These are phyloP conservation scores for Parmelia sp. DNA, from an alignment of 495 filamentous ascomycete genomes.

Conservation along the genomic window DNA sequence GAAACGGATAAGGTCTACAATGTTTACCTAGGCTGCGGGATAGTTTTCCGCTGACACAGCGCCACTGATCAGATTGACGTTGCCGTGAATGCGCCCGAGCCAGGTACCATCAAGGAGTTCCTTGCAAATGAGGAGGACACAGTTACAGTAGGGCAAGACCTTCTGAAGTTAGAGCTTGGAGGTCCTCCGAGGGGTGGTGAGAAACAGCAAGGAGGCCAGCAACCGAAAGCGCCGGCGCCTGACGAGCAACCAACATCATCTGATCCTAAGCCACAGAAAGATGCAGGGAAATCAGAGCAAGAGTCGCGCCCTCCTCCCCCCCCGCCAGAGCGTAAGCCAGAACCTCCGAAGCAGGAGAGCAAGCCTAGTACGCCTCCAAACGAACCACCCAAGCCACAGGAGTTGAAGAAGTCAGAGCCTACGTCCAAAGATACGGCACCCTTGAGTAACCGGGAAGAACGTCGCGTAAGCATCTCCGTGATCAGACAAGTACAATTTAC, in stretches of 20 bases:
- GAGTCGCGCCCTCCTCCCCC: slow-evolving; percentile 32
- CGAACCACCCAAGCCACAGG: slow-evolving; percentile 28
- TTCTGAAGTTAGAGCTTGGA: slow-evolving; percentile 77
- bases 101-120: slow-evolving; percentile 87
- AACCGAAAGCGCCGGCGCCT: slow-evolving; percentile 56
- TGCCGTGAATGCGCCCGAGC: slow-evolving; percentile 86
- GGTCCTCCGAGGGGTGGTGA: slow-evolving; percentile 49
- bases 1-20: slow-evolving; percentile 94
- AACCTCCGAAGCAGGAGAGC: slow-evolving; percentile 38
- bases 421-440: slow-evolving; percentile 35
- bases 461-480: slow-evolving; percentile 57
- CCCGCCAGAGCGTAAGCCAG: slow-evolving; percentile 37
- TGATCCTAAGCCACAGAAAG: slow-evolving; percentile 51
- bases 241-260: slow-evolving; percentile 50
- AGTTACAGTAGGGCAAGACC: slow-evolving; percentile 86
- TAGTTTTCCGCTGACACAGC: neutral
- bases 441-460: slow-evolving; percentile 78
- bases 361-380: slow-evolving; percentile 39
- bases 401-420: slow-evolving; percentile 30
- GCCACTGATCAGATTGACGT: slow-evolving; percentile 72
- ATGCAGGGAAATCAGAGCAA: slow-evolving; percentile 40
- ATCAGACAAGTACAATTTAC: neutral
- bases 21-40: neutral
- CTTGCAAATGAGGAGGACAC: slow-evolving; percentile 93
- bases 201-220: slow-evolving; percentile 44